phyloP scores from a whole-genome alignment of 2,329 filamentous ascomycete genomes.

The Pezicula radicicola region DNA sequence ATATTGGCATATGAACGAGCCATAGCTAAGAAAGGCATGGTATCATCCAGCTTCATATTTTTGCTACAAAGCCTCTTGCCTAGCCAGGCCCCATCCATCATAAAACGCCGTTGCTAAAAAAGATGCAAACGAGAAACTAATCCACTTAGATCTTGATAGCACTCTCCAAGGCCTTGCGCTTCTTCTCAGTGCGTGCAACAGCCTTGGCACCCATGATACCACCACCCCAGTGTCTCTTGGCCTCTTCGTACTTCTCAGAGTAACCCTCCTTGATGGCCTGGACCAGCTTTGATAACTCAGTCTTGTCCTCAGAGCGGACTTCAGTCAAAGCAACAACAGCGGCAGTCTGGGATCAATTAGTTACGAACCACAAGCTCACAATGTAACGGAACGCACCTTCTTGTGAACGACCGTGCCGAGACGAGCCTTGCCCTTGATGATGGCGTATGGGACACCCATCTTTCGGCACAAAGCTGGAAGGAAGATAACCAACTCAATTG shows the following conservation, averaged over 20 bases:
- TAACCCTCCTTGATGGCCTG: conserved; percentile 97
- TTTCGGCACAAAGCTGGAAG: conserved; percentile 98
- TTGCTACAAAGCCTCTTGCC: conserved; percentile 17
- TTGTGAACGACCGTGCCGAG: conserved; percentile 99
- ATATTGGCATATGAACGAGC: conserved; percentile 3
- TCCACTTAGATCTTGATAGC: conserved; percentile 92
- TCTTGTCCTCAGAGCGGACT: conserved; percentile 97
- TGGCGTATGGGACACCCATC: conserved; percentile 99
- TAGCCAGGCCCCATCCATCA: conserved; percentile 28
- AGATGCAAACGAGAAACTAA: conserved; percentile 16
- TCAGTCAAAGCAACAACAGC: conserved; percentile 95
- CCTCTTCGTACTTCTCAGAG: conserved; percentile 90
- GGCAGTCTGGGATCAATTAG: conserved; percentile 69
- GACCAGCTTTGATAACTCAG: conserved; percentile 94
- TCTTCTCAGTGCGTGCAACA: conserved; percentile 62
- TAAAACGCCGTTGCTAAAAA: conserved; percentile 26
- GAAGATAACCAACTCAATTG: conserved; percentile 99
- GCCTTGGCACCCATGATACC: conserved; percentile 99
- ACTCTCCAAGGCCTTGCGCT: conserved; percentile 82
- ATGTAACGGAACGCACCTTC: conserved; percentile 55
- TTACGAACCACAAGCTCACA: conserved; percentile 36
- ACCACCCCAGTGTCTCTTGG: conserved; percentile 95
- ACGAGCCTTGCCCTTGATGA: conserved; percentile 99
- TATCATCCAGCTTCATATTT: conserved; percentile 32
- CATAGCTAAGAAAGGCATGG: conserved; percentile 15